Evolutionary conservation across 2,329 filamentous ascomycete species (phyloP), one percentile per base, ranked within the genome.

Genomic region (Aspergillus fumigatus): DNA sequence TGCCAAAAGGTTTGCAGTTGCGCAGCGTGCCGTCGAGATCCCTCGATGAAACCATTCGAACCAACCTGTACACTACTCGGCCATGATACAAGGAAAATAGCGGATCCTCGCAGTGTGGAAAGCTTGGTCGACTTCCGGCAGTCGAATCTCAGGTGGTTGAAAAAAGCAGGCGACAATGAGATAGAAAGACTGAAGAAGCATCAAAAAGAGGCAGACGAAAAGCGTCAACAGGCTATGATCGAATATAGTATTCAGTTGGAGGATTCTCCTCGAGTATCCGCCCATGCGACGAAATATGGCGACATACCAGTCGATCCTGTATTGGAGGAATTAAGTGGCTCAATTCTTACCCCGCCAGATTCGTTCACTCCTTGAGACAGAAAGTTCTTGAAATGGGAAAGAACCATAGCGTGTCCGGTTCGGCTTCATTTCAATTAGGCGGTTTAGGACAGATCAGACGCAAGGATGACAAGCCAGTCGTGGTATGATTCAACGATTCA

Each of bases 61-160:
- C 94, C 94, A 0, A 94, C 90, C 66, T 90, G 88, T 56, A 96
- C 92, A 0, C 79, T 93, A 1, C 82, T 97, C 2, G 94, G 94
- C 0, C 92, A 97, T 66, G 92, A 97, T 64, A 99, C 94, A 0
- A 89, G 86, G 53, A 88, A 89, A 35, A 87, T 97, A 50, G 93
- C 94, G 2, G 94, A 99, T 73, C 88, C 90, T 52, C 86, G 94
- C 58, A 97, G 92, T 67, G 86, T 96, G 5, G 93, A 97, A 72
- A 88, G 86, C 25, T 81, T 97, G 23, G 91, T 97, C 8, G 92
- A 97, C 70, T 97, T 97, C 73, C 86, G 89, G 26, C 81, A 90
- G 43, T 93, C 95, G 53, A 99, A 99, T 70, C 79, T 96, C 26
- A 84, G 82, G 45, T 97, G 92, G 91, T 77, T 97, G 50, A 82